Evolutionary conservation across 2,329 filamentous ascomycete genomes (phyloP), one percentile per base, ranked within the genome.

Genomic region (Fusarium coffeatum): DNA sequence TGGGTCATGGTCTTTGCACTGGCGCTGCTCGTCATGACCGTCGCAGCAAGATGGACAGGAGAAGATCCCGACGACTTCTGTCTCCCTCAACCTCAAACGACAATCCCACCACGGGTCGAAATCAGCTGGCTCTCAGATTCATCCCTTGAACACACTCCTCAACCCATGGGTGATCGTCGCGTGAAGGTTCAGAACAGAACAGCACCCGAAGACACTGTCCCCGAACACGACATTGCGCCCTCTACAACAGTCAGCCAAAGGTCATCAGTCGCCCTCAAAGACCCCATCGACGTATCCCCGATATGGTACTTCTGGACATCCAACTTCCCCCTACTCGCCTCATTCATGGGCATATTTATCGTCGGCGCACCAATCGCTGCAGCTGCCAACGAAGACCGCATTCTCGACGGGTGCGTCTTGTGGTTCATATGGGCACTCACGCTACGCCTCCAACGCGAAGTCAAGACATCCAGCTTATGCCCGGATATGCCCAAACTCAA

Each of bases 361-460:
- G 34, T 85, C 10, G 84, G 84, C 3, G 63, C 84, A 0, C 85
- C 85, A 0, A 61, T 86, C 1, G 80, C 83, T 1, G 68, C 74
- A 5, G 42, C 59, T 0, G 66, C 70, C 0, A 59, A 73, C 3
- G 79, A 81, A 53, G 78, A 82, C 23, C 77, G 80, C 1, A 72
- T 81, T 3, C 78, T 88, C 6, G 82, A 88, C 40, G 82, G 82
- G 1, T 82, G 80, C 25, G 77, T 83, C 15, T 76, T 88, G 6
- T 82, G 85, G 72, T 82, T 84, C 41, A 67, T 84, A 43, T 89
- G 87, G 87, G 79, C 83, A 13, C 72, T 77, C 18, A 79, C 80
- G 8, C 78, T 83, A 5, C 73, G 76, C 1, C 55, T 80, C 5
- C 85, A 86, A 48, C 71, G 75, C 0, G 48, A 66, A 8, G 76